phyloP scores from a whole-genome alignment of 1,284 basidiomycete species.

The Puccinia coronata region DNA sequence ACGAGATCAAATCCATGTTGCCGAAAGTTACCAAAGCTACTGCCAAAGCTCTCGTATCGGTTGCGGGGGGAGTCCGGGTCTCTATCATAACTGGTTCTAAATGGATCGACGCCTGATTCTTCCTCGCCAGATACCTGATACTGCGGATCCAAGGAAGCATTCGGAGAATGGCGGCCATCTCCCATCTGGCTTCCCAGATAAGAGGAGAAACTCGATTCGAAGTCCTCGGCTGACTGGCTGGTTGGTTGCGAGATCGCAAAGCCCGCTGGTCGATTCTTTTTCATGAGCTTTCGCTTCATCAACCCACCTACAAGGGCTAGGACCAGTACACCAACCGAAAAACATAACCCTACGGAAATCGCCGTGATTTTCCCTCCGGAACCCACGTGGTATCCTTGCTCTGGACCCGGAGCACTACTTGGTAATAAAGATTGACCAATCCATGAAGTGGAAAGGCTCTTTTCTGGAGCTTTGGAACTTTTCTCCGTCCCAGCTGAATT shows the following conservation, averaged over 20 bases:
- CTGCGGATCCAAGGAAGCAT: not conserved
- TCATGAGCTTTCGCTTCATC: not conserved
- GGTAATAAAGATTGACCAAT: not conserved
- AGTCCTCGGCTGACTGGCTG: not conserved
- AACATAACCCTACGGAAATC: conserved; percentile 12
- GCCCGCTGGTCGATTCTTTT: not conserved
- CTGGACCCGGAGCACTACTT: not conserved
- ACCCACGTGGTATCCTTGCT: conserved; percentile 12
- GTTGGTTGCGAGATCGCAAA: not conserved
- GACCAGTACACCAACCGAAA: conserved; percentile 15
- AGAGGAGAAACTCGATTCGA: not conserved
- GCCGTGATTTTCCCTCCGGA: not conserved
- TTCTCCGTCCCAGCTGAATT: not conserved
- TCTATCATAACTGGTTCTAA: not conserved
- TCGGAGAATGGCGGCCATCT: not conserved
- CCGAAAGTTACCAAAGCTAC: conserved; percentile 8
- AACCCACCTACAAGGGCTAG: not conserved
- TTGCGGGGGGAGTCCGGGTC: not conserved
- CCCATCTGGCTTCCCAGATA: not conserved
- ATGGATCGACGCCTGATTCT: not conserved
- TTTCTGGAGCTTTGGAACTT: not conserved
- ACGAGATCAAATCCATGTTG: not conserved
- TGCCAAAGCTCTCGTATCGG: conserved; percentile 16
- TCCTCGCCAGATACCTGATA: not conserved
- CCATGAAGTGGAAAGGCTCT: not conserved